Base-by-base conservation (phyloP, 352 stramenopile species). In the Globisporangium sylvaticum region DNA sequence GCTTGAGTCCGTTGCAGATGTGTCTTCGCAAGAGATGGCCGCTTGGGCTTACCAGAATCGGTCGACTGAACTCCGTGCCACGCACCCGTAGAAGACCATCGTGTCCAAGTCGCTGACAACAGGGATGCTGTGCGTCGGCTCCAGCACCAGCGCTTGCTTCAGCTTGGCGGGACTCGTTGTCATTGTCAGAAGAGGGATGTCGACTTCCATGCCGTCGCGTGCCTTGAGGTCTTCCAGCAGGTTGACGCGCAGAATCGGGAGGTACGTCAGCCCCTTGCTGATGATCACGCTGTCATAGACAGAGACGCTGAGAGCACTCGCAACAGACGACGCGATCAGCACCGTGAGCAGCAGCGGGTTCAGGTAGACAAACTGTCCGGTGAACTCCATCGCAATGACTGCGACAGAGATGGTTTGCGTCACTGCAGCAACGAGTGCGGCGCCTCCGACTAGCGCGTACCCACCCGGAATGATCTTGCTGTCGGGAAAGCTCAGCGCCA, bases 351-450 rank as follows among this genome's bases (percentile, higher is more conserved):
- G 78, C 24, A 89, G 42, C 9, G 83, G 83, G 4, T 79, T 87
- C 59, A 87, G 78, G 68, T 86, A 91, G 50, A 87, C 72, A 42
- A 92, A 89, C 60, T 90, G 81, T 1, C 84, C 82, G 4, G 82
- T 90, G 58, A 92, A 84, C 59, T 92, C 84, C 10, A 89, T 65
- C 31, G 80, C 80, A 56, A 92, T 92, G n/a, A 92, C 80, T 68
- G 86, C 86, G 15, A 89, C 79, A 0, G 83, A 92, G 9, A 91
- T 74, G 3, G 87, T 90, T 58, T 89, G 81, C 18, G 87, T 93
- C 4, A 72, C 77, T 1, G 80, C 68, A 3, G 75, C 82, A n/a
- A 84, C 77, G 27, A 94, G 81, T 4, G 80, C 75, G 10, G 84
- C 84, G 6, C 74, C 87, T 34, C 85, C 84, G 4, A 82, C 81